Conservation (phyloP, 805 yeast genomes). For the Allodekkera sacchari region DNA sequence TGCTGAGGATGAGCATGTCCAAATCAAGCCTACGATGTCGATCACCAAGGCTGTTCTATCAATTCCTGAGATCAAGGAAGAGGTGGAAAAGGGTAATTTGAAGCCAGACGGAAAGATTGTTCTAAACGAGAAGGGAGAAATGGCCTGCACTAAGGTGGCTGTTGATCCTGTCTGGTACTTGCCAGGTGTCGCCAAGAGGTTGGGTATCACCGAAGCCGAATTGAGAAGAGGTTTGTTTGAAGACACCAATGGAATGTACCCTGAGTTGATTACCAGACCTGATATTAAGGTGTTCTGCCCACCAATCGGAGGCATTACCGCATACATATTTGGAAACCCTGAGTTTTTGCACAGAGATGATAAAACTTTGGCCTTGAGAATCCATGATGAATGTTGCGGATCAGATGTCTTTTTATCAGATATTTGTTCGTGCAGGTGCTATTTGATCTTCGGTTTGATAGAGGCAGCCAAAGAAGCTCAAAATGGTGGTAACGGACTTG, state of each 20-base stretch:
- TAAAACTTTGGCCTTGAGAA: constrained; percentile 46
- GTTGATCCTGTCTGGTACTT: constrained; percentile 66
- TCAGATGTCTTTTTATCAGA: constrained; percentile 64
- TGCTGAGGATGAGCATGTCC: constrained; percentile 38
- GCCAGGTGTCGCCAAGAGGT: constrained; percentile 61
- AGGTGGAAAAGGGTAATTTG: constrained; percentile 43
- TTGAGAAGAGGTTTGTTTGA: constrained; percentile 54
- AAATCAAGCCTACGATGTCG: constrained; percentile 57
- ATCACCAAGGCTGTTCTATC: constrained; percentile 61
- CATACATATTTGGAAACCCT: constrained; percentile 58
- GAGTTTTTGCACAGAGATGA: constrained; percentile 42
- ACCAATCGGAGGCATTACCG: constrained; percentile 63
- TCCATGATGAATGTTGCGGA: constrained; percentile 66
- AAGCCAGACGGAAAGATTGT: constrained; percentile 55
- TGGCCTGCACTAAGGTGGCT: constrained; percentile 56
- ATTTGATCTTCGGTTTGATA: constrained; percentile 54
- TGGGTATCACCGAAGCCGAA: constrained; percentile 46
- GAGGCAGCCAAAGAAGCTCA: constrained; percentile 67
- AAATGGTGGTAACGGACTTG: constrained; percentile 56
- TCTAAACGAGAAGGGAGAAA: constrained; percentile 50
- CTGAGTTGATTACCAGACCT: constrained; percentile 59
- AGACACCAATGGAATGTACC: constrained; percentile 66
- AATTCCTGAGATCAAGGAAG: constrained; percentile 48
- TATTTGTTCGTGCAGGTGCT: constrained; percentile 65
- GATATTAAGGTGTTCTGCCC: constrained; percentile 60